These are phyloP conservation scores for Xylariomycetidae sp. DNA, from an alignment of 2,329 filamentous ascomycete genomes.

Conservation along the genomic window DNA sequence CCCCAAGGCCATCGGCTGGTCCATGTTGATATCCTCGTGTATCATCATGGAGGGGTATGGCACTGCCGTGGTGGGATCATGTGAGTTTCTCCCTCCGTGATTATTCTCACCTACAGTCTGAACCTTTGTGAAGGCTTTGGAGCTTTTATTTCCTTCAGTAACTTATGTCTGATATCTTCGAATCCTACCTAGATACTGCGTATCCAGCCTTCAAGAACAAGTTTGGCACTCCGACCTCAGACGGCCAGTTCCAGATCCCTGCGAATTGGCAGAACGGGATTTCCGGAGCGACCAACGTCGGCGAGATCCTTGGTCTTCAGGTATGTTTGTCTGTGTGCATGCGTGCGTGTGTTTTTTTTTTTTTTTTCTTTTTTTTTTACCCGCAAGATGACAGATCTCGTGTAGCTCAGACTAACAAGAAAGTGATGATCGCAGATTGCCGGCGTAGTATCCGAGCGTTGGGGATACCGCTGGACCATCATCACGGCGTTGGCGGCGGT, in stretches of 20 bases:
- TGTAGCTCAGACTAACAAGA: too few relatives aligned
- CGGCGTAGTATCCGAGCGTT: conserved; percentile 37
- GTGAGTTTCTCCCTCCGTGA: conserved; percentile 11
- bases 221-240: conserved; percentile 26
- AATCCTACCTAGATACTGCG: conserved; percentile 28
- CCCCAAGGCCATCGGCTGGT: conserved; percentile 38
- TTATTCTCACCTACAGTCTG: background rate
- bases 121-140: too few relatives aligned
- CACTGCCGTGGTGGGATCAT: conserved; percentile 24
- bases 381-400: too few relatives aligned
- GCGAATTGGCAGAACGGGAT: conserved; percentile 45
- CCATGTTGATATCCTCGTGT: conserved; percentile 35
- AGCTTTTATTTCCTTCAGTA: background rate
- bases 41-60: conserved; percentile 33
- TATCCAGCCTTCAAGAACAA: conserved; percentile 30
- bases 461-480: conserved; percentile 36
- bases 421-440: too few relatives aligned
- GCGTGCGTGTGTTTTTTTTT: too few relatives aligned
- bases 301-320: conserved; percentile 42
- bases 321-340: too few relatives aligned
- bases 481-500: conserved; percentile 31
- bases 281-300: conserved; percentile 37
- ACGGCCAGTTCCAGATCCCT: conserved; percentile 36
- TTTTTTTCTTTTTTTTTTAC: too few relatives aligned
- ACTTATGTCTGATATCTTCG: background rate